These are phyloP conservation scores for Sugiyamaella neomexicana DNA, from an alignment of 1,139 yeast species.

Conservation along the genomic window DNA sequence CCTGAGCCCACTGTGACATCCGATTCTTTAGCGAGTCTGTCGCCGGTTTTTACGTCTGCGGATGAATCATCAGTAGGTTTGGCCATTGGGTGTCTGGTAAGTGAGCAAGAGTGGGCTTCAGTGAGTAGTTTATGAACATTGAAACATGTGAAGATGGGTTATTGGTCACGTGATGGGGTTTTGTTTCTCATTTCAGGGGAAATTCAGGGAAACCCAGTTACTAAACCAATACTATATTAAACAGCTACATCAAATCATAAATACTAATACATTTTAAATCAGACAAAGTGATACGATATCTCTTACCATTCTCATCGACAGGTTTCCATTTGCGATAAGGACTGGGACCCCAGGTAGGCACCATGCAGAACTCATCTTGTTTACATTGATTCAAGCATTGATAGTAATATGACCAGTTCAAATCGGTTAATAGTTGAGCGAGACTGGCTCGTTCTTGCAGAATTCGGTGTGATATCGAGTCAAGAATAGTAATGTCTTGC, in stretches of 20 bases:
- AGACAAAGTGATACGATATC: constrained; percentile 8
- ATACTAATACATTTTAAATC: constrained; percentile 18
- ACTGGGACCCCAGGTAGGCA: constrained; percentile 62
- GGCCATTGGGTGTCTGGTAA: too few relatives aligned
- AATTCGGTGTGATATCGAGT: not conserved
- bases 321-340: constrained; percentile 16
- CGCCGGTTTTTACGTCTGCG: constrained; percentile 17
- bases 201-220: not conserved
- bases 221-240: not conserved
- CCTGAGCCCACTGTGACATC: constrained; percentile 73
- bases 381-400: constrained; percentile 46
- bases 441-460: constrained; percentile 21
- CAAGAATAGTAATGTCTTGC: constrained; percentile 11
- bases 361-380: constrained; percentile 50
- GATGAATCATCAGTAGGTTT: not conserved
- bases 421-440: constrained; percentile 31
- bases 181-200: too few relatives aligned
- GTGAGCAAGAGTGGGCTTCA: too few relatives aligned
- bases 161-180: too few relatives aligned
- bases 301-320: constrained; percentile 12
- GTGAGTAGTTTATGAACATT: not conserved
- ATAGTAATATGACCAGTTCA: constrained; percentile 50
- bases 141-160: too few relatives aligned
- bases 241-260: constrained; percentile 7
- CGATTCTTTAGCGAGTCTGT: constrained; percentile 60